Evolutionary conservation across 306 rosid genomes (phyloP), one percentile per base, ranked within the genome.

Genomic region (Cercis canadensis): DNA sequence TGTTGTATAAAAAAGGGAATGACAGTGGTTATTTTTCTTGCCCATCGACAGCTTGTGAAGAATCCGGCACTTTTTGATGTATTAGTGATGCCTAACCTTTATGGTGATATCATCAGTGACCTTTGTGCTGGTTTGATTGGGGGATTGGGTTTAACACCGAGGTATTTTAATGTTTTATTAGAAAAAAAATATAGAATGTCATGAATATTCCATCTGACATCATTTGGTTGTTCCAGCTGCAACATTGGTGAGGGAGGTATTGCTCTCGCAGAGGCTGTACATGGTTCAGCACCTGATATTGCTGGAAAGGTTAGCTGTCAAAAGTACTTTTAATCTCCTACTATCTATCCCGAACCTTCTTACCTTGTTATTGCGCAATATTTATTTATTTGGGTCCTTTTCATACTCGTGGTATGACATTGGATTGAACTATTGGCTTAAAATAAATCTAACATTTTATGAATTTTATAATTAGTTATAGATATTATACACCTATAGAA

Each of bases 211-310:
- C 72, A 34, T 83, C 84, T 80, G 72, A 87, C 57, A 31, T 3
- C 10, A 15, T 56, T 67, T 61, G 36, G 53, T 16, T 14, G 55
- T 49, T 83, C 46, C 79, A 94, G 99, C 88, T 84, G 90, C 83
- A 95, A 95, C 82, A 95, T 95, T 70, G 99, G 99, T 29, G 96
- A 89, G 85, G 97, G 97, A 60, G 99, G 99, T 45, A 91, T 95
- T 60, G 97, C 99, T 58, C 99, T 95, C 66, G 99, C 99, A 64
- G 99, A 95, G 86, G 99, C 99, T 75, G 99, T 95, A 51, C 99
- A 95, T 76, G 99, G 99, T 85, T 95, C 99, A 21, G 99, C 99
- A 55, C 99, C 99, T 67, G 99, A 95, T 83, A 95, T 95, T 75
- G 99, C 99, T 46, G 99, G 99, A 87, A 91, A 84, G 99, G 99